phyloP scores from a whole-genome alignment of 495 filamentous ascomycete species.

The Bathelium albidoporum region DNA sequence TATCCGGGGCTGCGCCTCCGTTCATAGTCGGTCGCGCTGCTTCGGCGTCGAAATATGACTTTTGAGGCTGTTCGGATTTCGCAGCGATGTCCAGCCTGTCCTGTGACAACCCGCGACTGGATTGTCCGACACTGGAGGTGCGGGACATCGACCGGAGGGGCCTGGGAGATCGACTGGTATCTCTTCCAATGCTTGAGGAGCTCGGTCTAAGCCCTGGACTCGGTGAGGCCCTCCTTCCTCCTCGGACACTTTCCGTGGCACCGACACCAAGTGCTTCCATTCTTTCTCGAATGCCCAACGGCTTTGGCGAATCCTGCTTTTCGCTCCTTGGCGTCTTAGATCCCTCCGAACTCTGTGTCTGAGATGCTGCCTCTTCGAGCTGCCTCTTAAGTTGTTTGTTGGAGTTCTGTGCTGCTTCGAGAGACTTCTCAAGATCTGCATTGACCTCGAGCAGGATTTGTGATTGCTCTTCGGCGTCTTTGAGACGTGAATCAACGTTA shows the following conservation, averaged over 20 bases:
- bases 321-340: neutral
- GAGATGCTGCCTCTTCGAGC: neutral
- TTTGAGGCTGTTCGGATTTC: neutral
- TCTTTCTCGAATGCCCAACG: neutral
- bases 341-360: neutral
- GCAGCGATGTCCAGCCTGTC: neutral
- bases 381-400: conserved; percentile 11
- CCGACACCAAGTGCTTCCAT: conserved; percentile 1
- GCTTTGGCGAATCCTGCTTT: neutral
- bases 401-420: conserved; percentile 2
- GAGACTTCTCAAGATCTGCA: neutral
- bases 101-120: neutral
- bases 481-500: neutral
- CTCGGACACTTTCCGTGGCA: neutral
- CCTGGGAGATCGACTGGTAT: neutral
- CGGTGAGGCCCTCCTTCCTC: neutral
- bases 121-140: neutral
- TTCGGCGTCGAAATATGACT: neutral
- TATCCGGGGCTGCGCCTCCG: neutral
- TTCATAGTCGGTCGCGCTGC: neutral
- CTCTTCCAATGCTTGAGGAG: neutral
- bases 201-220: neutral
- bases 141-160: neutral
- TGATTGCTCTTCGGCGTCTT: neutral
- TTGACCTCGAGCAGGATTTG: neutral